Evolutionary conservation across 2,329 filamentous ascomycete species (phyloP).

Genomic region (Parastagonospora nodorum): DNA sequence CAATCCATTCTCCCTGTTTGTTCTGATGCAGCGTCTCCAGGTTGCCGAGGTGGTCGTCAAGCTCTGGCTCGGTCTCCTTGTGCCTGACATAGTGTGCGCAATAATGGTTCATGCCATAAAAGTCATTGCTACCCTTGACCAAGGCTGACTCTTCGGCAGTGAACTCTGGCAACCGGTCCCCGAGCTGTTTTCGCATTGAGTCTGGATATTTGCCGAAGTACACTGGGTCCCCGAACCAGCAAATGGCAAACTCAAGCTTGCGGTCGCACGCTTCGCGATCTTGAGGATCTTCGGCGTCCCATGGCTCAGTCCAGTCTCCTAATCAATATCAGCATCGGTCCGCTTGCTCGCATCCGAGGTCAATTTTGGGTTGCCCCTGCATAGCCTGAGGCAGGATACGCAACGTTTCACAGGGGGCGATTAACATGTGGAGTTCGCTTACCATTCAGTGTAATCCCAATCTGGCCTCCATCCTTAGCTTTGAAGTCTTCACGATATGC

Average conservation of each 20-base stretch:
- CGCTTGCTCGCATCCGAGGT: constrained; percentile 4
- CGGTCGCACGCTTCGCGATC: constrained; percentile 78
- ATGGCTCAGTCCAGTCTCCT: constrained; percentile 81
- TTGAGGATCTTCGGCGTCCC: constrained; percentile 74
- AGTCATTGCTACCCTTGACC: constrained; percentile 87
- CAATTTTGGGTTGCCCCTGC: constrained; percentile 8
- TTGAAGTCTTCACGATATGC: constrained; percentile 84
- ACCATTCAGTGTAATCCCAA: constrained; percentile 87
- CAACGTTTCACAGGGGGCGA: constrained; percentile 8
- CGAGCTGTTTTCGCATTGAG: constrained; percentile 81
- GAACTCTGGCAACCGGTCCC: constrained; percentile 75
- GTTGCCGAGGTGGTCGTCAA: constrained; percentile 75
- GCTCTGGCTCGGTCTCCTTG: constrained; percentile 63
- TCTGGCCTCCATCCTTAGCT: constrained; percentile 70
- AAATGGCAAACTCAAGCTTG: constrained; percentile 85
- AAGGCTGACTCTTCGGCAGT: constrained; percentile 73
- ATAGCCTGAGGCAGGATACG: constrained; percentile 20
- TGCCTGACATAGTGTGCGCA: constrained; percentile 86
- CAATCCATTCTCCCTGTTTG: constrained; percentile 75
- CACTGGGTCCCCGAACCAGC: constrained; percentile 87
- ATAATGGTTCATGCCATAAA: constrained; percentile 96
- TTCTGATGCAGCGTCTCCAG: constrained; percentile 73
- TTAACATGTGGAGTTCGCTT: constrained; percentile 36
- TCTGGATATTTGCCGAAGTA: constrained; percentile 84
- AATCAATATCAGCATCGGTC: constrained; percentile 19